Base-by-base conservation (phyloP, 805 yeast species). In the Cyberlindnera sargentensis region DNA sequence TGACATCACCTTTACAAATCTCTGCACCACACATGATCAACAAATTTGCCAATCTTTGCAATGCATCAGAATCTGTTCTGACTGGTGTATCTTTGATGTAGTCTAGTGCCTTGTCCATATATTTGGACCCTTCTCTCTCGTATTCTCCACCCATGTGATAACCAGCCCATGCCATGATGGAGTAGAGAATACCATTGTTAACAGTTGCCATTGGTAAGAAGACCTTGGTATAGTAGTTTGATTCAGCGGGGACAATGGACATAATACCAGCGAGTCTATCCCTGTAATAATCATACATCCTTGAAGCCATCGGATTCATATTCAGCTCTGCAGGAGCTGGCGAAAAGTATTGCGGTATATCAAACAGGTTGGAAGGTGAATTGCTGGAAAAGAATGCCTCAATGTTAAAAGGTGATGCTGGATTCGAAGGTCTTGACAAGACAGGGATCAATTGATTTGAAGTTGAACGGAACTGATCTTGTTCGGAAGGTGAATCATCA, bases 1-100 rank as follows among this genome's bases (percentile, higher is more conserved):
- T 71, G 31, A 84, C 87, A 59, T 86, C 95, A 6, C 95, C 95
- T 49, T 79, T 74, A 62, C 91, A 85, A 42, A 86, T 83, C 56
- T 84, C 89, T 1, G 86, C 90, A n/a, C 84, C 87, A 50, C 84
- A 76, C 40, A 85, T 67, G 41, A 86, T 76, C 48, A 85, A 62
- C 42, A 82, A 66, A 15, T 82, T 75, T 1, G 95, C 90, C 37
- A 85, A 58, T 46, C 81, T 72, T 49, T 52, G 65, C 41, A 61
- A 46, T 45, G 53, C 49, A 8, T 56, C 57, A 20, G 47, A 37
- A 31, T 58, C 59, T 3, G 49, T 44, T 32, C 39, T 43, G n/a
- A 49, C 44, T 4, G 70, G 68, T 3, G 62, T 60, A 3, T 55
- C 54, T 31, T 61, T 58, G 36, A 76, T 60, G 47, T 70, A 72